phyloP scores from a whole-genome alignment of 495 filamentous ascomycete species.

The Delitschia confertaspora region DNA sequence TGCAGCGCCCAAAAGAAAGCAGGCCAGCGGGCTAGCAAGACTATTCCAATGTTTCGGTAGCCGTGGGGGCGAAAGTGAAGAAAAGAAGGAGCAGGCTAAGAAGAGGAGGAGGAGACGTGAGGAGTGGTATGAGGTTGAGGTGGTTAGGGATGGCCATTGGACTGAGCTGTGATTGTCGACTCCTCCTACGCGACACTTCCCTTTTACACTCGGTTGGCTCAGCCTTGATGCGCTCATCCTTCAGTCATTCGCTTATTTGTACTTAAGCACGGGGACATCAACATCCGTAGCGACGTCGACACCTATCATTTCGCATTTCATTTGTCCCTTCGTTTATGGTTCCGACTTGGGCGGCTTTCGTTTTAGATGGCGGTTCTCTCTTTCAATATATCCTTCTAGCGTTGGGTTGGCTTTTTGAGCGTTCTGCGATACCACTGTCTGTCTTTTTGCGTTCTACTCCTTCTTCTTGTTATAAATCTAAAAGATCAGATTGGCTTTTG shows the following conservation, averaged over 20 bases:
- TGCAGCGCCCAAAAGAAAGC: slow-evolving; percentile 6
- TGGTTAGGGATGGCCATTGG: slow-evolving; percentile 11
- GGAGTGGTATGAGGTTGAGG: slow-evolving; percentile 12
- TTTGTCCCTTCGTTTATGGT: neutral
- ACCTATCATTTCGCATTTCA: neutral
- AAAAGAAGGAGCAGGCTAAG: slow-evolving; percentile 12
- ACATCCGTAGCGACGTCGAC: neutral
- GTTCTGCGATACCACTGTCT: too few species aligned
- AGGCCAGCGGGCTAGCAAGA: slow-evolving; percentile 8
- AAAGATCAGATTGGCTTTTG: too few species aligned
- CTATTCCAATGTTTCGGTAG: slow-evolving; percentile 16
- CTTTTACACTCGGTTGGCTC: too few species aligned
- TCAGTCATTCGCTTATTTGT: too few species aligned
- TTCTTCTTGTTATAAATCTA: too few species aligned
- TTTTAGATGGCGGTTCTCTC: too few species aligned
- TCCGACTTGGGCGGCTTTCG: too few species aligned
- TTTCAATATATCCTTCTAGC: too few species aligned
- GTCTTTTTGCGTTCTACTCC: too few species aligned
- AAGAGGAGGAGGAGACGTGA: neutral
- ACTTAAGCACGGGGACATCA: neutral
- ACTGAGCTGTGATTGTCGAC: slow-evolving; percentile 4
- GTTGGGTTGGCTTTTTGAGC: neutral
- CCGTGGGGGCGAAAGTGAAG: too few species aligned
- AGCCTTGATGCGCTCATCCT: too few species aligned
- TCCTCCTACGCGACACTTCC: neutral